Percentiles rank a stretch among this genome's conserved stretches.
phyloP scores from a whole-genome alignment of 768 basidiomycete species.

The Leucosporidium yakuticum region DNA sequence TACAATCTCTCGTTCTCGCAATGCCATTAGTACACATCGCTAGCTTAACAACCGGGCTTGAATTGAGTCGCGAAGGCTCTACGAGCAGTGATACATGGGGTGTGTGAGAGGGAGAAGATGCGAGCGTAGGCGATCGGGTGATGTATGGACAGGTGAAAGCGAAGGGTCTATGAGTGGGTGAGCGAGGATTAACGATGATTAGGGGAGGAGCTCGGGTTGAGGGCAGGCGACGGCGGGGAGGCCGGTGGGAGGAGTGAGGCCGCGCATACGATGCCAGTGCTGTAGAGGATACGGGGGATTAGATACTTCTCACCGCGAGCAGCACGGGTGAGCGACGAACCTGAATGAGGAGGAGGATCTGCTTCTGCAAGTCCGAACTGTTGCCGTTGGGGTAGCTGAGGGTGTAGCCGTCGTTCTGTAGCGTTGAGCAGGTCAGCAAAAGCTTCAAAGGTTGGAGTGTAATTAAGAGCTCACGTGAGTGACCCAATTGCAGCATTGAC shows the following conservation, averaged over 20 bases:
- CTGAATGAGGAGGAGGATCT: conserved; percentile 14
- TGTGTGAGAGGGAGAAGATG: too few species aligned
- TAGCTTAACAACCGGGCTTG: too few species aligned
- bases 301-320: rapidly evolving
- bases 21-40: too few species aligned
- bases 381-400: conserved; percentile 31
- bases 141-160: too few species aligned
- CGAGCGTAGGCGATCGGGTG: too few species aligned
- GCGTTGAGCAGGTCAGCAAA: background rate
- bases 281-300: background rate
- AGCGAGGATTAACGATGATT: too few species aligned
- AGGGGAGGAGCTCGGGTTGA: background rate
- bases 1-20: too few species aligned
- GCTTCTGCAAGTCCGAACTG: background rate
- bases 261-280: conserved; percentile 28
- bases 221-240: conserved; percentile 28
- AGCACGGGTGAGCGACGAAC: background rate
- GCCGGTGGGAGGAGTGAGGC: conserved; percentile 17
- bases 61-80: too few species aligned
- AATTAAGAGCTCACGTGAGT: conserved; percentile 10
- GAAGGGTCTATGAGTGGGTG: too few species aligned
- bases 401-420: conserved; percentile 34
- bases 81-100: too few species aligned
- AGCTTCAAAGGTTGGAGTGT: too few species aligned
- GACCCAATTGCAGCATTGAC: conserved; percentile 28